Conservation (phyloP, 2,329 filamentous ascomycete species). For the Calonectria crousiana region DNA sequence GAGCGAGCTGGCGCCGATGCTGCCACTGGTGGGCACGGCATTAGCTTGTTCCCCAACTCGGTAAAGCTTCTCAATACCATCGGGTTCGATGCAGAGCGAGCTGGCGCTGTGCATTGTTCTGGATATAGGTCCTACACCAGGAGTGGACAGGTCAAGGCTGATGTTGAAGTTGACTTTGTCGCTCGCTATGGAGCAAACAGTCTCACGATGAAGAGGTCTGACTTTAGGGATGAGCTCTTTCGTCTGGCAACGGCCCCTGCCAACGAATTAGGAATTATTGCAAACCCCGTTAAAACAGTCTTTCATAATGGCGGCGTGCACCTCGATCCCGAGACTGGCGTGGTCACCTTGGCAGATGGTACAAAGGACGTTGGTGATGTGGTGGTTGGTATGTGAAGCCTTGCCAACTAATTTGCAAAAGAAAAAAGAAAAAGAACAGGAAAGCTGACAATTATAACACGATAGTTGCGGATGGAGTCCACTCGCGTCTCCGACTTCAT, state of each 20-base stretch:
- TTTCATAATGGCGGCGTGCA: constrained; percentile 12
- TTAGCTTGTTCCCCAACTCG: constrained; percentile 20
- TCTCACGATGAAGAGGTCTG: constrained; percentile 19
- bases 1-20: constrained; percentile 14
- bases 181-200: constrained; percentile 14
- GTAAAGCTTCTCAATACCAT: constrained; percentile 16
- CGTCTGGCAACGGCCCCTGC: neutral
- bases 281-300: constrained; percentile 9
- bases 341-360: constrained; percentile 7
- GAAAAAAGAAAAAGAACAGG: neutral
- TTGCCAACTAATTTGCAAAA: neutral
- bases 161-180: constrained; percentile 14
- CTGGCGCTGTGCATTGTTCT: constrained; percentile 1
- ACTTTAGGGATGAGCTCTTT: constrained; percentile 16
- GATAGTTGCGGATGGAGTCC: constrained; percentile 13
- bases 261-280: neutral
- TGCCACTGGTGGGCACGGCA: constrained; percentile 21
- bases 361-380: constrained; percentile 10
- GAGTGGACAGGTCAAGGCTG: constrained; percentile 9
- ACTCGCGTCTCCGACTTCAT: neutral
- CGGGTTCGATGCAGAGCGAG: neutral
- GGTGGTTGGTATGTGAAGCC: neutral
- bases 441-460: neutral
- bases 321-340: constrained; percentile 5
- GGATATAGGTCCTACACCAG: constrained; percentile 14